A percentile compares a stretch with the other conserved stretches of the same genome.
phyloP scores from a whole-genome alignment of 2,329 filamentous ascomycete species.

The Myriosclerotinia scirpicola region DNA sequence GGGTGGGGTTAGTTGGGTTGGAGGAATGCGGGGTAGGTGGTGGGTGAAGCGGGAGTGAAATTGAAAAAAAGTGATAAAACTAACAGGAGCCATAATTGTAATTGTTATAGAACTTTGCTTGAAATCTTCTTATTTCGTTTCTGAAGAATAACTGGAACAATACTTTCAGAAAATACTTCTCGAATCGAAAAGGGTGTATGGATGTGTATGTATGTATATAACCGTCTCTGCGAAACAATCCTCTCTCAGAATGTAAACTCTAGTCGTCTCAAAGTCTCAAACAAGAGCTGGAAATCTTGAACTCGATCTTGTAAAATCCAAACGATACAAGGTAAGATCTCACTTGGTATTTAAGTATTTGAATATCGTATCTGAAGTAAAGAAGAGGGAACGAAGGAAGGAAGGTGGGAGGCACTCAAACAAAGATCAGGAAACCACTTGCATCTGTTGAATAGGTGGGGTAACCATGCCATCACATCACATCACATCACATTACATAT shows the following conservation, averaged over 20 bases:
- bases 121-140: background rate
- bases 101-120: background rate
- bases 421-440: too few species aligned
- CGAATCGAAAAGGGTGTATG: too few species aligned
- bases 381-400: background rate
- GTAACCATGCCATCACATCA: too few species aligned
- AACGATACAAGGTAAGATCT: background rate
- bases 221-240: too few species aligned
- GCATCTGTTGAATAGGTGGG: constrained; percentile 3
- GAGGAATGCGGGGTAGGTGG: background rate
- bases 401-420: background rate
- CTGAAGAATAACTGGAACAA: background rate
- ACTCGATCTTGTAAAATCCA: background rate
- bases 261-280: background rate
- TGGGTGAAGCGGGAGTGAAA: too few species aligned
- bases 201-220: too few species aligned
- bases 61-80: background rate
- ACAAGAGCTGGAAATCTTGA: background rate
- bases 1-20: background rate
- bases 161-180: too few species aligned
- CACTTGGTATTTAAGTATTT: too few species aligned
- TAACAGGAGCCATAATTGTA: constrained; percentile 4
- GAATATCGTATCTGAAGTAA: too few species aligned
- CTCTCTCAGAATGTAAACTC: too few species aligned
- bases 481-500: too few species aligned